Evolutionary conservation across 1,284 basidiomycete species (phyloP).

Genomic region (Ustilago bromivora): DNA sequence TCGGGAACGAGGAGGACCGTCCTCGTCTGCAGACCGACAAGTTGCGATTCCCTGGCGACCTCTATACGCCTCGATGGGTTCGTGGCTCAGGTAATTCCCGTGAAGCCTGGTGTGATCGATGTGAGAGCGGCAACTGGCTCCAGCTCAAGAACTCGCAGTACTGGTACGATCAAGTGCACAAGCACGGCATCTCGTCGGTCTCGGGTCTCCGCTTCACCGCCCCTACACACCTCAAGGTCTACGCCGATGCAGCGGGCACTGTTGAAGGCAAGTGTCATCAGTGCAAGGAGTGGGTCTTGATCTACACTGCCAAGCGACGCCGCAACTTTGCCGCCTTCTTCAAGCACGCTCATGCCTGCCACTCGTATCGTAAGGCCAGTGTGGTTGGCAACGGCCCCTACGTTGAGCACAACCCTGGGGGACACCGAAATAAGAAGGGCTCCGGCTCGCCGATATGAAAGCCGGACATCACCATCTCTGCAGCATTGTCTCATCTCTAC

Average conservation of each 20-base stretch:
- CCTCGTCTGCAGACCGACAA: constrained; percentile 58
- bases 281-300: constrained; percentile 58
- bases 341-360: constrained; percentile 55
- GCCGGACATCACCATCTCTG: not conserved
- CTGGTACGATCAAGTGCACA: constrained; percentile 61
- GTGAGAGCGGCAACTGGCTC: constrained; percentile 59
- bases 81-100: constrained; percentile 53
- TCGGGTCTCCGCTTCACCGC: constrained; percentile 56
- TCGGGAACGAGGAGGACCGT: constrained; percentile 49
- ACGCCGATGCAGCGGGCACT: constrained; percentile 51
- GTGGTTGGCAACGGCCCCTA: constrained; percentile 54
- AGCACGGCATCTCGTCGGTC: constrained; percentile 57
- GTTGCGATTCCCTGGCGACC: constrained; percentile 55
- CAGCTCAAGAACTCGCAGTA: constrained; percentile 61
- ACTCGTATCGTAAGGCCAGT: constrained; percentile 52
- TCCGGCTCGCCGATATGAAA: constrained; percentile 12
- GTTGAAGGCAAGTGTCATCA: constrained; percentile 59
- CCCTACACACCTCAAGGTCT: constrained; percentile 53
- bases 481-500: not conserved
- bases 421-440: constrained; percentile 46
- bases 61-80: constrained; percentile 60
- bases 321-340: constrained; percentile 57
- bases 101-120: constrained; percentile 60
- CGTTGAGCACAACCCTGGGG: constrained; percentile 53
- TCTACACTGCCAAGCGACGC: constrained; percentile 56